Conservation (phyloP, 371 early-diverging fungal species). For the Rhizopus arrhizus region DNA sequence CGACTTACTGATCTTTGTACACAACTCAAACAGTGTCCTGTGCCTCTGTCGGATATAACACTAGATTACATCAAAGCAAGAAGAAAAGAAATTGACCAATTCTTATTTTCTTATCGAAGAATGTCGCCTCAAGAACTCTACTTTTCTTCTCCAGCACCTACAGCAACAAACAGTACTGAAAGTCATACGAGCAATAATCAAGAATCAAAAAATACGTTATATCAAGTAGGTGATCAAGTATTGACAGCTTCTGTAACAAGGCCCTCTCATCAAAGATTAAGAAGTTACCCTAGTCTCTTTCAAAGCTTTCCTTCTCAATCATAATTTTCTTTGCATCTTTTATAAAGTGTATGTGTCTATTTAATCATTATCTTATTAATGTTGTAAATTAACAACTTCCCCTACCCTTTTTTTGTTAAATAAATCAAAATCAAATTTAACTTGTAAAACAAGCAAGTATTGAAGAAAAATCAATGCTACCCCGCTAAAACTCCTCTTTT, state of each 20-base stretch:
- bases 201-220: slow-evolving; percentile 15
- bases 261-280: slow-evolving; percentile 35
- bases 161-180: slow-evolving; percentile 2
- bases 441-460: too few species aligned
- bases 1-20: slow-evolving; percentile 19
- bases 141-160: slow-evolving; percentile 12
- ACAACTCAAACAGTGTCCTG: slow-evolving; percentile 2
- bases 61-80: slow-evolving; percentile 9
- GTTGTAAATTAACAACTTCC: neutral
- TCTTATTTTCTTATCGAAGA: slow-evolving; percentile 10
- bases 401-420: neutral
- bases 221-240: slow-evolving; percentile 34
- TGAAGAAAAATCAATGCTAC: neutral
- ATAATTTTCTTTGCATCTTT: slow-evolving; percentile 1
- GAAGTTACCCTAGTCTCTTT: slow-evolving; percentile 43
- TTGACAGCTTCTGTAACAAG: slow-evolving; percentile 49
- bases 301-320: slow-evolving; percentile 23
- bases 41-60: slow-evolving; percentile 9
- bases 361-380: too few species aligned
- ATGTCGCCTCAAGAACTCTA: slow-evolving; percentile 5
- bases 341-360: neutral
- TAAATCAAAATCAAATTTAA: neutral
- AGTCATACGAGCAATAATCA: neutral
- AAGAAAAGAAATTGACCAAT: slow-evolving; percentile 17
- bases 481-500: neutral